Percentiles rank a stretch among this genome's conserved stretches.
Evolutionary conservation across 345 rosid genomes (phyloP).

Genomic region (Physaria fendleri): DNA sequence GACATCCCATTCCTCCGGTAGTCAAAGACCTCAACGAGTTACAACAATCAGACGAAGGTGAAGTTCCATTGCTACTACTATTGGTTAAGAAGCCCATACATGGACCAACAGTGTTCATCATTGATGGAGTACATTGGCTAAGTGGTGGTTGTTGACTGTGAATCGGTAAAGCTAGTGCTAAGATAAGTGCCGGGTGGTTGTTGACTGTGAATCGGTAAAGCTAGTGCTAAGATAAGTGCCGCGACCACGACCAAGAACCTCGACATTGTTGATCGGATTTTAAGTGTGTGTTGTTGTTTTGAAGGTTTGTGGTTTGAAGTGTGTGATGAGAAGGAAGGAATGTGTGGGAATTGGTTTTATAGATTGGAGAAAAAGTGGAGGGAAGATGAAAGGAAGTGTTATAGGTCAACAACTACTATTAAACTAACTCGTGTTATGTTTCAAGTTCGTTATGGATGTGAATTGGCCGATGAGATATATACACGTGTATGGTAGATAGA

Average conservation of each 20-base stretch:
- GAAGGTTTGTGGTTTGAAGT: background rate
- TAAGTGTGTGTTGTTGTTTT: background rate
- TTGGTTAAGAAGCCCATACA: slow-evolving; percentile 65
- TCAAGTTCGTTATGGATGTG: slow-evolving; percentile 15
- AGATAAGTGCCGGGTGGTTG: slow-evolving; percentile 35
- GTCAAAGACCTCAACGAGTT: slow-evolving; percentile 52
- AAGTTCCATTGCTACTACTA: slow-evolving; percentile 47
- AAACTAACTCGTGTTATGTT: slow-evolving; percentile 18
- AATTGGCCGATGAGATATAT: background rate
- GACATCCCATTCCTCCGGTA: slow-evolving; percentile 52
- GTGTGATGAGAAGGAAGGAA: slow-evolving; percentile 14
- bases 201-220: slow-evolving; percentile 32
- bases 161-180: slow-evolving; percentile 32
- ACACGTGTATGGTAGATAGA: slow-evolving; percentile 18
- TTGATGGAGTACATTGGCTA: slow-evolving; percentile 47
- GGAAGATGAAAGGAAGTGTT: slow-evolving; percentile 14
- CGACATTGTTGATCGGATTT: slow-evolving; percentile 9
- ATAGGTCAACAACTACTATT: slow-evolving; percentile 28
- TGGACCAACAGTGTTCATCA: slow-evolving; percentile 49
- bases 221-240: slow-evolving; percentile 9
- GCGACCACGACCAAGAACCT: background rate
- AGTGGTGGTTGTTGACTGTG: slow-evolving; percentile 39
- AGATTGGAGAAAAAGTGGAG: slow-evolving; percentile 24
- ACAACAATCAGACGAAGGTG: slow-evolving; percentile 63
- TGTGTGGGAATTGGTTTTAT: slow-evolving; percentile 12